phyloP scores from a whole-genome alignment of 2,329 filamentous ascomycete genomes.

The Chlorencoelia australis region DNA sequence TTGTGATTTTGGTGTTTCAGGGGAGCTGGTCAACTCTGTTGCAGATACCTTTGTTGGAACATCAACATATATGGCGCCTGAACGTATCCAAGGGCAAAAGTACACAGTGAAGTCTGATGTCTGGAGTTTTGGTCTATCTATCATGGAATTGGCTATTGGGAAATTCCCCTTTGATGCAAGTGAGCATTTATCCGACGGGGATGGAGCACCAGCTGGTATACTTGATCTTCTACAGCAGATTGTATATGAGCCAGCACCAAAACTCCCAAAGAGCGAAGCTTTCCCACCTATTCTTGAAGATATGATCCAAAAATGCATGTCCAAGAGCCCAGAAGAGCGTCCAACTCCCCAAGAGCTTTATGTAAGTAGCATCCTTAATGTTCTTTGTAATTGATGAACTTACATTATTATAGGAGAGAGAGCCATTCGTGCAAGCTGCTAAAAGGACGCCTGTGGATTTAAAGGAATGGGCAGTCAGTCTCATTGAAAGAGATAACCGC shows the following conservation, averaged over 20 bases:
- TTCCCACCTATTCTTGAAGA: slow-evolving; percentile 93
- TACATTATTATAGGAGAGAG: slow-evolving; percentile 55
- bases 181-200: slow-evolving; percentile 59
- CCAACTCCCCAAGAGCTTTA: slow-evolving; percentile 91
- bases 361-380: slow-evolving; percentile 42
- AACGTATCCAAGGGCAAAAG: slow-evolving; percentile 91
- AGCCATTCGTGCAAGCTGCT: slow-evolving; percentile 90
- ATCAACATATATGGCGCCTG: slow-evolving; percentile 98
- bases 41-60: slow-evolving; percentile 98
- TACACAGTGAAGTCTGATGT: slow-evolving; percentile 98
- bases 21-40: slow-evolving; percentile 94
- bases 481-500: slow-evolving; percentile 92
- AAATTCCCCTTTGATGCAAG: slow-evolving; percentile 87
- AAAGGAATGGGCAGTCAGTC: slow-evolving; percentile 81
- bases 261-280: slow-evolving; percentile 90
- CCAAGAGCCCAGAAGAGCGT: slow-evolving; percentile 78
- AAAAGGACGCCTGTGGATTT: slow-evolving; percentile 94
- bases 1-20: slow-evolving; percentile 98
- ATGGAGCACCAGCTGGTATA: slow-evolving; percentile 84
- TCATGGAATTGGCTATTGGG: slow-evolving; percentile 97
- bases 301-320: slow-evolving; percentile 92
- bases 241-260: slow-evolving; percentile 89
- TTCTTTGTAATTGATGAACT: slow-evolving; percentile 3
- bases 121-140: slow-evolving; percentile 85
- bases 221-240: slow-evolving; percentile 94